Evolutionary conservation across 2,329 filamentous ascomycete species (phyloP), one percentile per base, ranked within the genome.

Genomic region (Fusarium tupiense): DNA sequence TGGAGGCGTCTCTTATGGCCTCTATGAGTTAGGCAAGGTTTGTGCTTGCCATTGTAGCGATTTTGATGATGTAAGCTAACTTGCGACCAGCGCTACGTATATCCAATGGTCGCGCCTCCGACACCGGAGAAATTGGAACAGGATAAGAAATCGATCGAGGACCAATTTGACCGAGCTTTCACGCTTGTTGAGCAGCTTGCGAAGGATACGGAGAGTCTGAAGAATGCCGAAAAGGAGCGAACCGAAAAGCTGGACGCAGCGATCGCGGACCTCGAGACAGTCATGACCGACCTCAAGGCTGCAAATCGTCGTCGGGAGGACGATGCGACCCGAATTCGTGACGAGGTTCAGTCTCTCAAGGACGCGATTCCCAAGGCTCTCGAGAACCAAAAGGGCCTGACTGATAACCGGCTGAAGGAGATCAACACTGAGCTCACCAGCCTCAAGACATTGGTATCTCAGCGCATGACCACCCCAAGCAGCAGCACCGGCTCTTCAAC

Each of bases 81-180:
- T 44, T 37, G 24, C 58, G 53, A 49, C 9, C 20, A 97, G 91
- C 94, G 96, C 79, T 99, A 99, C 79, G 91, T 99, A 66, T 90
- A 93, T 73, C 96, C 96, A 47, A 86, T 99, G 35, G 94, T 99
- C 69, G 92, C 95, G 19, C 97, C 96, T 8, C 96, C 96, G 4
- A 99, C 96, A 3, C 94, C 95, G 16, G 95, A 97, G 64, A 95
- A 97, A 80, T 87, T 99, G 16, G 94, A 98, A 80, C 93, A 97
- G 81, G 96, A 99, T 82, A 99, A 99, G 84, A 91, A 94, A 71
- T 90, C 91, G 44, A 95, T 99, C 66, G 95, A 98, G 81, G 95
- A 95, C 73, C 93, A 96, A 67, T 99, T 99, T 83, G 93, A 96
- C 77, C 94, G 93, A 78, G 94, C 96, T 5, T 99, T 99, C 81